Conservation (phyloP, 2,329 filamentous ascomycete genomes). For the Colletotrichum costaricense region DNA sequence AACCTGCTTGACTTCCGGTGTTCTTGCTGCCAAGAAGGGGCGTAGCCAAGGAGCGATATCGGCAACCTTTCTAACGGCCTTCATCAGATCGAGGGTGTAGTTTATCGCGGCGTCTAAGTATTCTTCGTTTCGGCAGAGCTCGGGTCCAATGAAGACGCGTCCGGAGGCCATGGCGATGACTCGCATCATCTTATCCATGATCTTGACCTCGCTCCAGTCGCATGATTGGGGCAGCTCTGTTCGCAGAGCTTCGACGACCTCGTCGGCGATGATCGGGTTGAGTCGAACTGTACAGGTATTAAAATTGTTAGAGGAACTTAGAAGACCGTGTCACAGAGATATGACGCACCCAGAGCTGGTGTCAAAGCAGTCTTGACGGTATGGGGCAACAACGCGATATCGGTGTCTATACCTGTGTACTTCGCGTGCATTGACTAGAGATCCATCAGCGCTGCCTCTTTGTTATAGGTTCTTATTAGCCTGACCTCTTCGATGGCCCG, state of each 20-base stretch:
- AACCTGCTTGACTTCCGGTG: slow-evolving; percentile 49
- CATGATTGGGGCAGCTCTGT: slow-evolving; percentile 48
- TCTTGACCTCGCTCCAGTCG: slow-evolving; percentile 55
- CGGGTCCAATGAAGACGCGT: slow-evolving; percentile 58
- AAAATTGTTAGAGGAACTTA: not conserved
- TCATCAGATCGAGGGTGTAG: slow-evolving; percentile 57
- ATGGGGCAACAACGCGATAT: slow-evolving; percentile 39
- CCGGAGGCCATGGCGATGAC: slow-evolving; percentile 60
- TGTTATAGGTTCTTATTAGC: not conserved
- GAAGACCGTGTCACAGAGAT: not conserved
- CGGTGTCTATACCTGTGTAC: slow-evolving; percentile 46
- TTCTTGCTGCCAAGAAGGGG: slow-evolving; percentile 43
- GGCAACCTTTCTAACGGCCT: slow-evolving; percentile 42
- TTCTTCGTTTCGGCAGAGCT: slow-evolving; percentile 55
- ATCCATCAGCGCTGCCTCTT: not conserved
- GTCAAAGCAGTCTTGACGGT: slow-evolving; percentile 47
- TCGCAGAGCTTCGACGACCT: slow-evolving; percentile 48
- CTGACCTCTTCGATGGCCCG: slow-evolving; percentile 41
- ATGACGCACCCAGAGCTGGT: slow-evolving; percentile 43
- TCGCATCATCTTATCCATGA: slow-evolving; percentile 53
- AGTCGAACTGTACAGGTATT: slow-evolving; percentile 41
- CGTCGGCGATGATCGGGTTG: slow-evolving; percentile 51
- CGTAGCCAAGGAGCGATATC: slow-evolving; percentile 46
- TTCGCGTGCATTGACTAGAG: slow-evolving; percentile 44
- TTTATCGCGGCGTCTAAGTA: slow-evolving; percentile 60